Evolutionary conservation across 2,329 filamentous ascomycete species (phyloP).

Genomic region (Apiospora arundinis): DNA sequence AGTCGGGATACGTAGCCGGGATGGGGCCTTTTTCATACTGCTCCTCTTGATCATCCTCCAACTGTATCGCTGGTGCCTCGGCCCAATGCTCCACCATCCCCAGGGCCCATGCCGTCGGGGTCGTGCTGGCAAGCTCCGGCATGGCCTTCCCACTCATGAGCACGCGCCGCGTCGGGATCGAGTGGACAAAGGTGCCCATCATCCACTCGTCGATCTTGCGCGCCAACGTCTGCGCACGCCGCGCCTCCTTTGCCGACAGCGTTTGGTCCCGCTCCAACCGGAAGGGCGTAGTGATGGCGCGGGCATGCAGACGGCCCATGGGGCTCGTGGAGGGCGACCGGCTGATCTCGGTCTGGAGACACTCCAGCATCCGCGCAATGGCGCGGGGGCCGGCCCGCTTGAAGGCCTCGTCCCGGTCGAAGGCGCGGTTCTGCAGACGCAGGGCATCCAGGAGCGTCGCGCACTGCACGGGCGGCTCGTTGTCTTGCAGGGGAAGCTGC

Average conservation of each 20-base stretch:
- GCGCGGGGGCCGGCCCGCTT: not conserved
- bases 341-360: conserved; percentile 1
- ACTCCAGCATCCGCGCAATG: conserved; percentile 6
- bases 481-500: not conserved
- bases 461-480: not conserved
- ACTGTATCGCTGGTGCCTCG: not conserved
- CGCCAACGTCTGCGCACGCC: not conserved
- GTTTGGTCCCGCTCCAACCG: not conserved
- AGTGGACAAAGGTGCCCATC: conserved; percentile 18
- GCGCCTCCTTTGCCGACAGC: not conserved
- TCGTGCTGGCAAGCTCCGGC: conserved; percentile 1
- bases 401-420: not conserved
- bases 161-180: conserved; percentile 13
- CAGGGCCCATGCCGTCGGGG: not conserved
- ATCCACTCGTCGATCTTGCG: conserved; percentile 17
- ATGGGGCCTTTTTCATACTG: not conserved
- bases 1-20: not conserved
- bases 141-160: conserved; percentile 16
- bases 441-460: conserved; percentile 12
- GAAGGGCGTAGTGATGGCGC: not conserved
- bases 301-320: not conserved
- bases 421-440: not conserved
- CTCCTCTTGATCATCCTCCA: not conserved
- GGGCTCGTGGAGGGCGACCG: conserved; percentile 2
- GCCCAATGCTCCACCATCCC: conserved; percentile 8